A percentile compares a stretch with the other conserved stretches of the same genome.
phyloP scores from a whole-genome alignment of 768 basidiomycete genomes.

The Mycena floridula region DNA sequence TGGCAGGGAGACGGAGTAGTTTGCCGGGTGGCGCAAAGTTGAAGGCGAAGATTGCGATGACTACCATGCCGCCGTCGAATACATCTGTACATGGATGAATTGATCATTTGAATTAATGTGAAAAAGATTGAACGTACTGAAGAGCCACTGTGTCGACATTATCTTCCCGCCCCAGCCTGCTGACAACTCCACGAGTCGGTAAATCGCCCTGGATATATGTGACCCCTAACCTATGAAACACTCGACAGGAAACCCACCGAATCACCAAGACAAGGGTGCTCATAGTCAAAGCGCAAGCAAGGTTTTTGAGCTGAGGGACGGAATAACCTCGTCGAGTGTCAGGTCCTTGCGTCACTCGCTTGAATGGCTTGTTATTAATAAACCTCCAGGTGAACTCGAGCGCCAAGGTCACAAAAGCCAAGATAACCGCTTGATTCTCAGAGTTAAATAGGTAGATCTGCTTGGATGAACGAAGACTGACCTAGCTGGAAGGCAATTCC shows the following conservation, averaged over 20 bases:
- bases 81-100: conserved; percentile 6
- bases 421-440: conserved; percentile 5
- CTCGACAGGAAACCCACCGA: conserved; percentile 20
- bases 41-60: conserved; percentile 21
- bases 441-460: too few species aligned
- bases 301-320: conserved; percentile 10
- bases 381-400: conserved; percentile 1
- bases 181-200: conserved; percentile 35
- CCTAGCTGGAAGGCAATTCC: conserved; percentile 46
- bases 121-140: conserved; percentile 23
- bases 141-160: conserved; percentile 34
- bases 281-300: conserved; percentile 20
- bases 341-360: background rate
- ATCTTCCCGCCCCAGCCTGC: conserved; percentile 41
- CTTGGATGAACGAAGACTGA: too few species aligned
- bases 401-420: background rate
- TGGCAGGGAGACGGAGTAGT: too few species aligned
- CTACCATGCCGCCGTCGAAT: conserved; percentile 23
- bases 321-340: background rate
- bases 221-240: background rate
- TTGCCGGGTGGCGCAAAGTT: conserved; percentile 22
- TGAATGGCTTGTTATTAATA: background rate
- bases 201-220: conserved; percentile 24
- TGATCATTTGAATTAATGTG: background rate
- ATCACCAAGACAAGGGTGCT: conserved; percentile 37